A percentile compares a stretch with the other conserved stretches of the same genome.
These are phyloP conservation scores for Boletus pseudo-olivaceus DNA, from an alignment of 768 basidiomycete species.

Conservation along the genomic window DNA sequence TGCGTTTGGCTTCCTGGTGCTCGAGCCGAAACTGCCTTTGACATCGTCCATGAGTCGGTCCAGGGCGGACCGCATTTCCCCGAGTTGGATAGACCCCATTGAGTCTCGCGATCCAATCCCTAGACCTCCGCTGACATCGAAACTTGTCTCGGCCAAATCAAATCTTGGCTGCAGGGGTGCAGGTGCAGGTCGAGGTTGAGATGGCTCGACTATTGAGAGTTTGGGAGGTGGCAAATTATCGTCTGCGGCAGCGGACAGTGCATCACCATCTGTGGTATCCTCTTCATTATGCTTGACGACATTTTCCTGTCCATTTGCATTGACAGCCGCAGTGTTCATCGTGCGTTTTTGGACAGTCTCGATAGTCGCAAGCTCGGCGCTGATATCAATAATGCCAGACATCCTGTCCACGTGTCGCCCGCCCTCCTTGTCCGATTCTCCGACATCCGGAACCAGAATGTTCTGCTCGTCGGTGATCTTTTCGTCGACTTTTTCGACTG, in stretches of 20 bases:
- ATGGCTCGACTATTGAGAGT: neutral
- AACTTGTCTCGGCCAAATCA: conserved; percentile 20
- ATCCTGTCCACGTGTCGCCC: conserved; percentile 39
- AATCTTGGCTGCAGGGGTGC: conserved; percentile 12
- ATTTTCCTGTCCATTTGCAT: neutral
- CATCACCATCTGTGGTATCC: neutral
- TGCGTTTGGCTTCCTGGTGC: conserved; percentile 20
- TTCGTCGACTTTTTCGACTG: neutral
- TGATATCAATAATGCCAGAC: conserved; percentile 36
- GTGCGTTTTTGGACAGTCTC: conserved; percentile 44
- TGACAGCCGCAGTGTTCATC: conserved; percentile 16
- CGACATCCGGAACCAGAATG: neutral
- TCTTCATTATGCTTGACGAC: neutral
- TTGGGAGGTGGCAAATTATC: neutral
- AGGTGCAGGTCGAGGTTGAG: conserved; percentile 9
- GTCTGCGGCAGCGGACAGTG: neutral
- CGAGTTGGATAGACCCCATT: conserved; percentile 52
- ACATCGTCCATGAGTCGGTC: conserved; percentile 74
- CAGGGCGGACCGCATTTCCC: conserved; percentile 70
- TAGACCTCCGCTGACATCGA: conserved; percentile 23
- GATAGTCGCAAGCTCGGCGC: conserved; percentile 50
- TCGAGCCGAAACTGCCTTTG: conserved; percentile 24
- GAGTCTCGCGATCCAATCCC: conserved; percentile 34
- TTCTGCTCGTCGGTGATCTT: neutral
- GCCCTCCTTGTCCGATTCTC: conserved; percentile 10